Evolutionary conservation across 768 basidiomycete genomes (phyloP), one percentile per base, ranked within the genome.

Genomic region (Trichaptum fuscoviolaceum): DNA sequence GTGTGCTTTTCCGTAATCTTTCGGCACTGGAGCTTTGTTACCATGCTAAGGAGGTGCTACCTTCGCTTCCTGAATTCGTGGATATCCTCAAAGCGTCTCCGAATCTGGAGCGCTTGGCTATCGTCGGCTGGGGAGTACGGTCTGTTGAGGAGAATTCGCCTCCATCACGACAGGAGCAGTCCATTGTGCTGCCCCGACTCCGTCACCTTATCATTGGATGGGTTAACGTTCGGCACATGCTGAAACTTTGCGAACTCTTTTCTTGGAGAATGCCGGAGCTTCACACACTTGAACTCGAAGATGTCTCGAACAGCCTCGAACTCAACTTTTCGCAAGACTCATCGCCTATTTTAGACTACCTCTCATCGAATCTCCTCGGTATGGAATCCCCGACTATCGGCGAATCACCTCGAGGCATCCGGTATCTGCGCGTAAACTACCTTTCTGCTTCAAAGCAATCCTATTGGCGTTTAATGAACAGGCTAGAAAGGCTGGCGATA

Each of bases 11-110:
- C 63, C 71, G 69, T 7, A 78, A 80, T 66, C 80, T 88, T 18
- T 75, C 76, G 23, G 77, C 75, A 27, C 75, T 88, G 36, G 82
- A 85, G 68, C 75, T 88, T 70, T 84, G 80, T 68, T 88, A 84
- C 69, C 85, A 86, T 20, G 81, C 87, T 1, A 76, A 71, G 52
- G 83, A 86, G 57, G 84, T 88, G n/a, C 81, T 82, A 76, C 87
- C 87, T 1, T 79, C 78, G 6, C 69, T 85, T 61, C 68, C 73
- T 0, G 79, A 85, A 64, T 87, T 88, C 68, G 67, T 69, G 9
- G 64, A 70, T 26, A 81, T 87, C 42, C 72, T 86, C 24, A 35
- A 71, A 7, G 75, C 74, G 1, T 87, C 80, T 67, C 68, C 73
- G 12, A 57, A 63, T 23, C 78, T 88, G 26, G 69, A 74, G 64